Conservation (phyloP, 805 yeast genomes). For the Lipomyces yamanashiensis region DNA sequence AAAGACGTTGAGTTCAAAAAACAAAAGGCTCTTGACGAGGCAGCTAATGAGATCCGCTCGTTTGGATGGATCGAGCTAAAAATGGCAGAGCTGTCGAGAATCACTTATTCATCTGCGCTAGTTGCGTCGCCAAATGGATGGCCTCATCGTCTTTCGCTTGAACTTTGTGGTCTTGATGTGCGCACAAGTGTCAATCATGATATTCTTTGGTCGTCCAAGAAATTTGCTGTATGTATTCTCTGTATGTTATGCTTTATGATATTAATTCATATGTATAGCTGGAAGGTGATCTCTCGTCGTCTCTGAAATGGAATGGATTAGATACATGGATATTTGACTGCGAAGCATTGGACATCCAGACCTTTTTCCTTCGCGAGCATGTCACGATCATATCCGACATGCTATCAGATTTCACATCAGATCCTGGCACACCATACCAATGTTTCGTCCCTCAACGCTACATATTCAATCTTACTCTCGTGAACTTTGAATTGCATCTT, state of each 20-base stretch:
- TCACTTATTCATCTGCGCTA: constrained; percentile 55
- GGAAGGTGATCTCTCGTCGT: constrained; percentile 65
- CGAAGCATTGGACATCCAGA: constrained; percentile 55
- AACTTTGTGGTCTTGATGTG: constrained; percentile 62
- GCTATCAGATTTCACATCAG: constrained; percentile 74
- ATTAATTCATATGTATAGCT: constrained; percentile 47
- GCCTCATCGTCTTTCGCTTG: constrained; percentile 54
- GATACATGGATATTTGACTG: constrained; percentile 69
- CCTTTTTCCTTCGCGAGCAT: constrained; percentile 83
- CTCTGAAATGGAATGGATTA: constrained; percentile 81
- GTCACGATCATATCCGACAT: constrained; percentile 72
- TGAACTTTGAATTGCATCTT: constrained; percentile 62
- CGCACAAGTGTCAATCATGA: constrained; percentile 90
- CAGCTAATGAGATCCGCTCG: constrained; percentile 56
- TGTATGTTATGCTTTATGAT: too few species aligned
- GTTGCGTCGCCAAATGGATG: constrained; percentile 62
- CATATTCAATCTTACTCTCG: constrained; percentile 61
- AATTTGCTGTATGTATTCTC: constrained; percentile 27
- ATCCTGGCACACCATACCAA: constrained; percentile 68
- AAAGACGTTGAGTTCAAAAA: constrained; percentile 60
- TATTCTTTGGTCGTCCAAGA: constrained; percentile 64
- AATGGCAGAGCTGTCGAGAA: constrained; percentile 57
- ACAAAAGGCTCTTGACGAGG: constrained; percentile 42
- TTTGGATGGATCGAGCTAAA: constrained; percentile 93
- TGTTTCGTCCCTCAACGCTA: constrained; percentile 74